phyloP scores from a whole-genome alignment of 2,329 filamentous ascomycete genomes.

The Cladosporium sp. region DNA sequence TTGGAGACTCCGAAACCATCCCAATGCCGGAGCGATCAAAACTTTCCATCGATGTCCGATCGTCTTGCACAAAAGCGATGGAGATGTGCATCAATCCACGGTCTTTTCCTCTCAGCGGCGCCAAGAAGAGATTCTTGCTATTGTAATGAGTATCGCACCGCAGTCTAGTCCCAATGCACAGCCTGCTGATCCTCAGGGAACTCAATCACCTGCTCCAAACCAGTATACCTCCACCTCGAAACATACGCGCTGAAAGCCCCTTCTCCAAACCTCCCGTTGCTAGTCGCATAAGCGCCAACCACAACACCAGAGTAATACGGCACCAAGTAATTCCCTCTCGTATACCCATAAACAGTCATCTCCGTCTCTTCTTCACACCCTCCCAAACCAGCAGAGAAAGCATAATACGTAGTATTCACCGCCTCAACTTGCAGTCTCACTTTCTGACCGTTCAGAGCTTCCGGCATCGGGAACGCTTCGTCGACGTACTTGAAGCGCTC shows the following conservation, averaged over 20 bases:
- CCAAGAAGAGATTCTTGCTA: too few relatives aligned
- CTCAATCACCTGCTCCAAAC: slow-evolving; percentile 17
- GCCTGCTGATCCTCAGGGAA: slow-evolving; percentile 15
- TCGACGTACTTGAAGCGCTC: slow-evolving; percentile 24
- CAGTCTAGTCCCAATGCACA: slow-evolving; percentile 6
- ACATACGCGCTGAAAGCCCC: slow-evolving; percentile 19
- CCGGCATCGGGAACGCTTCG: slow-evolving; percentile 41
- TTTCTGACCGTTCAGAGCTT: slow-evolving; percentile 36
- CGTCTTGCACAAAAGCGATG: too few relatives aligned
- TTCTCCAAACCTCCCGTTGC: slow-evolving; percentile 23
- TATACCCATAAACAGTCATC: slow-evolving; percentile 22
- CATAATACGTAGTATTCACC: slow-evolving; percentile 51
- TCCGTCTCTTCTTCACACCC: slow-evolving; percentile 20
- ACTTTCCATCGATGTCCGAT: too few relatives aligned
- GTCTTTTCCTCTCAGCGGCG: too few relatives aligned
- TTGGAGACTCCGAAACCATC: too few relatives aligned
- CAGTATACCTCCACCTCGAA: slow-evolving; percentile 20
- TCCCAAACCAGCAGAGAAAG: slow-evolving; percentile 34
- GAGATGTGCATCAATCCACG: too few relatives aligned
- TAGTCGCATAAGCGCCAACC: slow-evolving; percentile 23
- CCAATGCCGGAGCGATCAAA: too few relatives aligned
- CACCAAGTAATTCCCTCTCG: slow-evolving; percentile 20
- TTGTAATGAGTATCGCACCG: too few relatives aligned
- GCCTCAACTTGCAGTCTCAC: slow-evolving; percentile 49
- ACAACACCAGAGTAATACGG: slow-evolving; percentile 24